Base-by-base conservation (phyloP, 306 rosid species). In the Fragaria vesca region DNA sequence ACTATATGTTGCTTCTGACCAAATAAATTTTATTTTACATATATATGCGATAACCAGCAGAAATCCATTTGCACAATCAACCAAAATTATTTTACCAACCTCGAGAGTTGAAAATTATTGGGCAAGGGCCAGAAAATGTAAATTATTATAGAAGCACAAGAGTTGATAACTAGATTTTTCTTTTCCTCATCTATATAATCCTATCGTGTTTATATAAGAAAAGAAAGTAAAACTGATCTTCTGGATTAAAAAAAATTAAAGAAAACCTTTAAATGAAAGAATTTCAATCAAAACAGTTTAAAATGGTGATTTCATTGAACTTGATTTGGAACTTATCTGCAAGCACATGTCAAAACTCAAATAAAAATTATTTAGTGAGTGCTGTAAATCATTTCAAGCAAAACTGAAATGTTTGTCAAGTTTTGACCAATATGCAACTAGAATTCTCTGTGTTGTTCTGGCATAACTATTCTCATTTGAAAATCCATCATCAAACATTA, bases 51-150 rank as follows among this genome's bases (percentile, higher is more conserved):
- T 36, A 34, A 16, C 40, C 67, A 36, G 38, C 52, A 24, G 55
- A 73, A 55, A 40, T 18, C 36, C 32, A 54, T 72, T 72, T 21
- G 36, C 67, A 18, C 58, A 26, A 6, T 67, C 78, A 48, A 38
- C 73, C 1, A 72, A 62, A 24, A 15, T 79, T 15, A 28, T 11
- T 15, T 34, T 65, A 32, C n/a, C 24, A 65, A 30, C 69, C 20
- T 1, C 21, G 30, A 65, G 69, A 6, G 43, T 1, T 24, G 26
- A 18, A 2, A 54, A 54, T 18, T 18, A 40, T 24, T 15, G 24
- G 9, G 38, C 40, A 0, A 24, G 17, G 38, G 16, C 24, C 77
- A 73, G 36, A 40, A 54, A 36, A 73, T 57, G 16, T 21, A 34
- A 34, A 20, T 20, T 20, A 40, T 52, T 72, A 11, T 40, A 57